These are phyloP conservation scores for Fusarium marasasianum DNA, from an alignment of 2,329 filamentous ascomycete genomes.

Conservation along the genomic window DNA sequence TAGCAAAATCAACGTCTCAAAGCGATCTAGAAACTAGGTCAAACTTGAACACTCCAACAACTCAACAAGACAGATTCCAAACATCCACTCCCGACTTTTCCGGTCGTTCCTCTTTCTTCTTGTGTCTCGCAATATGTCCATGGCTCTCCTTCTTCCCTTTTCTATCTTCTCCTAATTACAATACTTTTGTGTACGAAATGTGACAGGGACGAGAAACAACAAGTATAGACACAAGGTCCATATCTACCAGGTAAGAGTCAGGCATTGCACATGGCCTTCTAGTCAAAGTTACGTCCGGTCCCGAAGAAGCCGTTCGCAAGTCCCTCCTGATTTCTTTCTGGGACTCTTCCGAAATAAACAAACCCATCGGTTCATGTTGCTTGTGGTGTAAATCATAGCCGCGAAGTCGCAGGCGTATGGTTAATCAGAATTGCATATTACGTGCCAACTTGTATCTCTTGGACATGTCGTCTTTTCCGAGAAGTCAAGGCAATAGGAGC, in stretches of 20 bases:
- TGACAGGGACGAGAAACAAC: neutral
- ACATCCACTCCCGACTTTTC: neutral
- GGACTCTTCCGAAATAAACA: neutral
- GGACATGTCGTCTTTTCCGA: neutral
- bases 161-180: neutral
- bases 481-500: neutral
- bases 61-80: conserved; percentile 1
- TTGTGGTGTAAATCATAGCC: neutral
- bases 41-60: conserved; percentile 14
- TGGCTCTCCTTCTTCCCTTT: neutral
- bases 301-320: neutral
- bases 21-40: conserved; percentile 7
- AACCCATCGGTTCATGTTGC: neutral
- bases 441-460: neutral
- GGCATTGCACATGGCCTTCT: neutral
- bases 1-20: conserved; percentile 9
- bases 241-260: neutral
- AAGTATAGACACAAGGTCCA: neutral
- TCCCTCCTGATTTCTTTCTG: neutral
- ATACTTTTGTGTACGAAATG: neutral
- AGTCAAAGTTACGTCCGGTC: neutral
- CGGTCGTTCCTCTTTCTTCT: neutral
- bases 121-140: neutral
- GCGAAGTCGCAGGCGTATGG: neutral
- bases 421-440: neutral